Base-by-base conservation (phyloP, 495 filamentous ascomycete species). In the Chaetomium tenue region DNA sequence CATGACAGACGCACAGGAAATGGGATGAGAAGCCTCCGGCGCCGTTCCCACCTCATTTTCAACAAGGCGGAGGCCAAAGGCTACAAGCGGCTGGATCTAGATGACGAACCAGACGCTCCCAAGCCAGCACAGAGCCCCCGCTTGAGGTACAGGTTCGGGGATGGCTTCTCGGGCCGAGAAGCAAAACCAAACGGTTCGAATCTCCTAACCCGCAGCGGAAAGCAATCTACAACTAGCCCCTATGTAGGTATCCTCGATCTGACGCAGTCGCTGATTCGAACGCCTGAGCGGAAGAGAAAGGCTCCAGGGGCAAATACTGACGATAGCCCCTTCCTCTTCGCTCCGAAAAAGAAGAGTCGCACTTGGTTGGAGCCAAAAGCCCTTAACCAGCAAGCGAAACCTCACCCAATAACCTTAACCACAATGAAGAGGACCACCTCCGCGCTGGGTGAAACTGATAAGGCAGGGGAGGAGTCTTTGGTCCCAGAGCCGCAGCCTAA, bases 161-260 rank as follows among this genome's bases (percentile, higher is more conserved):
- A 72, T 11, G 70, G 70, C 4, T 72, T 72, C 52, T 71, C 70
- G 9, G 66, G 63, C 12, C 54, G 60, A 1, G 70, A 72, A 42
- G 66, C 66, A 13, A 72, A 55, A 51, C 68, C 65, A 30, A 64
- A 63, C 42, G 68, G 70, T 1, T 28, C 64, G 26, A 47, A 58
- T 18, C 33, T 64, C 16, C 28, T 68, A 33, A 64, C 54, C 12
- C n/a, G 55, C 2, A 65, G 42, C 44, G 63, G 55, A 13, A 69
- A 59, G 46, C 60, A n/a, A 9, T 28, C 37, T 9, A 47, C n/a
- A n/a, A 23, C 46, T 26, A 30, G 53, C 1, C 20, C 47, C 18
- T 44, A 37, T 22, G 37, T 70, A 0, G 65, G 68, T 13, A 20
- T 60, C n/a, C 54, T 72, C 25, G 68, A 68, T 39, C 37, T 70